A percentile compares a stretch with the other conserved stretches of the same genome.
These are phyloP conservation scores for Lyophyllum atratum DNA, from an alignment of 768 basidiomycete species.

Conservation along the genomic window DNA sequence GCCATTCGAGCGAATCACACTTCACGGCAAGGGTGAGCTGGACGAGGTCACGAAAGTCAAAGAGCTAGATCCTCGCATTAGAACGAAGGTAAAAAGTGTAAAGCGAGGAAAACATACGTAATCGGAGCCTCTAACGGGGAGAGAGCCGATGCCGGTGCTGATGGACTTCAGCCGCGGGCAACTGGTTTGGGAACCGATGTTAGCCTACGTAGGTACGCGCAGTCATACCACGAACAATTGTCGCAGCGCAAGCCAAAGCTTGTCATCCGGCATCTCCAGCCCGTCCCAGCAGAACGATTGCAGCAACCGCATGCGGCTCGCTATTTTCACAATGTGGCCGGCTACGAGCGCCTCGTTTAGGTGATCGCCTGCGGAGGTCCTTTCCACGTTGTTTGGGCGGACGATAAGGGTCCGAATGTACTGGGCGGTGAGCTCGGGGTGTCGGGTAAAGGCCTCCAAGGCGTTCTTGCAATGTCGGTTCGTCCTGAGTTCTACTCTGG, in stretches of 20 bases:
- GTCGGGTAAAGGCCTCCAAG: slow-evolving; percentile 49
- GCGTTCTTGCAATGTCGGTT: slow-evolving; percentile 34
- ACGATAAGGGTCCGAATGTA: slow-evolving; percentile 30
- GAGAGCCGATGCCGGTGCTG: slow-evolving; percentile 34
- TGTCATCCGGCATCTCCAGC: slow-evolving; percentile 35
- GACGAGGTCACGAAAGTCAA: slow-evolving; percentile 35
- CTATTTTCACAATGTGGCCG: slow-evolving; percentile 28
- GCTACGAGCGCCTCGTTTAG: slow-evolving; percentile 32
- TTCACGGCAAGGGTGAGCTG: slow-evolving; percentile 35
- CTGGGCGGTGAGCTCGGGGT: slow-evolving; percentile 26
- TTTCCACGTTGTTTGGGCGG: slow-evolving; percentile 34
- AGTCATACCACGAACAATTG: slow-evolving; percentile 16
- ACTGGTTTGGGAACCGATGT: slow-evolving; percentile 19
- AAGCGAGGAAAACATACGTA: slow-evolving; percentile 27
- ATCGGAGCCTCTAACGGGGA: slow-evolving; percentile 32
- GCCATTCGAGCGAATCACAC: slow-evolving; percentile 37
- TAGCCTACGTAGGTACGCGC: slow-evolving; percentile 2
- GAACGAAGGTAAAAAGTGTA: slow-evolving; percentile 1
- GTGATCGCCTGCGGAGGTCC: slow-evolving; percentile 33
- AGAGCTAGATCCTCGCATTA: slow-evolving; percentile 26
- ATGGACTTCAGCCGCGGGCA: slow-evolving; percentile 36
- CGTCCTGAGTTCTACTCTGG: slow-evolving; percentile 33
- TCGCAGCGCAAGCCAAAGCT: slow-evolving; percentile 35
- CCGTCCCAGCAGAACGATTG: slow-evolving; percentile 40
- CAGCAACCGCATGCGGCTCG: slow-evolving; percentile 22